These are phyloP conservation scores for Xylaria flabelliformis DNA, from an alignment of 495 filamentous ascomycete genomes.

Conservation along the genomic window DNA sequence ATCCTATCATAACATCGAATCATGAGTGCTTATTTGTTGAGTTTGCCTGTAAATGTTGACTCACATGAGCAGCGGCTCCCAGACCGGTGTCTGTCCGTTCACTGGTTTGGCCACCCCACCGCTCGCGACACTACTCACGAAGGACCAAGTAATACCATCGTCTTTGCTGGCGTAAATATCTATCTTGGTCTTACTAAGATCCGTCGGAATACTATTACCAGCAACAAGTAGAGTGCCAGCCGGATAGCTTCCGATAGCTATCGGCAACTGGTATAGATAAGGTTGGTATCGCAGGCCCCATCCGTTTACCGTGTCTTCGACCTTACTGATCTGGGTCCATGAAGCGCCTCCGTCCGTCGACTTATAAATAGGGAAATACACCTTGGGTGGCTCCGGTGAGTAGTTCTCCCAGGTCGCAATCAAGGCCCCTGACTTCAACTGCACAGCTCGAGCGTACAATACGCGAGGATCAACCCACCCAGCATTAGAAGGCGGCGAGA, in stretches of 20 bases:
- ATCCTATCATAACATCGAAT: slow-evolving; percentile 25
- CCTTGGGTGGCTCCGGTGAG: slow-evolving; percentile 59
- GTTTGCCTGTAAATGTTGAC: neutral
- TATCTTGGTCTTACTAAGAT: slow-evolving; percentile 68
- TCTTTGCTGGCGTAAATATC: slow-evolving; percentile 70
- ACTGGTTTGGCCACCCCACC: slow-evolving; percentile 66
- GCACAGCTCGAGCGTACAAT: slow-evolving; percentile 60
- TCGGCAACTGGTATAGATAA: slow-evolving; percentile 65
- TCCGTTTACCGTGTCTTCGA: slow-evolving; percentile 67
- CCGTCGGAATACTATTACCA: slow-evolving; percentile 67
- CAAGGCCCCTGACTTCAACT: slow-evolving; percentile 56
- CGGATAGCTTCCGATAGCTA: slow-evolving; percentile 60
- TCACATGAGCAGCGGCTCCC: slow-evolving; percentile 71
- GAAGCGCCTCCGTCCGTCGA: slow-evolving; percentile 65
- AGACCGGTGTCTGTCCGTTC: slow-evolving; percentile 70
- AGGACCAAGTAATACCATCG: slow-evolving; percentile 66
- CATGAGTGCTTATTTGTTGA: neutral
- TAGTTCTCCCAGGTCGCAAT: slow-evolving; percentile 74
- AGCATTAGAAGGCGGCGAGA: slow-evolving; percentile 44
- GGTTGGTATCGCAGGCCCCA: slow-evolving; percentile 74
- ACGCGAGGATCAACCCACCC: slow-evolving; percentile 53
- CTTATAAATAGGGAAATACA: slow-evolving; percentile 70
- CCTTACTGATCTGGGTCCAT: slow-evolving; percentile 66
- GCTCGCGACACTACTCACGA: slow-evolving; percentile 68
- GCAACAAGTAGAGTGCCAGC: slow-evolving; percentile 67